These are phyloP conservation scores for Amauroascus verrucosus DNA, from an alignment of 2,329 filamentous ascomycete species.

Conservation along the genomic window DNA sequence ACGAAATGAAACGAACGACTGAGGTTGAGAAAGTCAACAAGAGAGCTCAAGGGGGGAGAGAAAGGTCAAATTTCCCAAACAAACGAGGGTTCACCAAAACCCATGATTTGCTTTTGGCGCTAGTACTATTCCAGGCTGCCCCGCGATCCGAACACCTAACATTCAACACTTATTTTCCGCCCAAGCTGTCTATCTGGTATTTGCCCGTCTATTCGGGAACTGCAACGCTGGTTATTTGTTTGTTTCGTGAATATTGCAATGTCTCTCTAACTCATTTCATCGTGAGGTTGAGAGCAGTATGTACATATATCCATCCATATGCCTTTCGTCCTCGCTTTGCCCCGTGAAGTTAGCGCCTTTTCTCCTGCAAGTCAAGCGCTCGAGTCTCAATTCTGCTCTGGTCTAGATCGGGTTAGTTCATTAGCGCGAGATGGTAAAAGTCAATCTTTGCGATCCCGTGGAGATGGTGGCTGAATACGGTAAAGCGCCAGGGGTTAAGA, in stretches of 20 bases:
- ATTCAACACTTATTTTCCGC: background rate
- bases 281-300: too few relatives aligned
- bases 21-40: background rate
- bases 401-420: too few relatives aligned
- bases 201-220: background rate
- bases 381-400: too few relatives aligned
- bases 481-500: constrained; percentile 8
- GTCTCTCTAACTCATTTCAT: background rate
- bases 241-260: background rate
- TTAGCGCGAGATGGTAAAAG: too few relatives aligned
- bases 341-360: too few relatives aligned
- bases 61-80: too few relatives aligned
- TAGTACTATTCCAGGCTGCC: background rate
- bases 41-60: background rate
- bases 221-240: background rate
- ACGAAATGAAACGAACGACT: constrained; percentile 8
- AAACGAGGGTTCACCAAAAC: background rate
- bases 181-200: background rate
- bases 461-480: background rate
- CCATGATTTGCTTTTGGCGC: background rate
- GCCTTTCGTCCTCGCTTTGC: too few relatives aligned
- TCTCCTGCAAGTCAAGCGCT: too few relatives aligned
- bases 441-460: background rate
- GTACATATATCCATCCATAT: too few relatives aligned
- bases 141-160: background rate